Conservation (phyloP, 164 flowering plant genomes). For the Taxillus chinensis region DNA sequence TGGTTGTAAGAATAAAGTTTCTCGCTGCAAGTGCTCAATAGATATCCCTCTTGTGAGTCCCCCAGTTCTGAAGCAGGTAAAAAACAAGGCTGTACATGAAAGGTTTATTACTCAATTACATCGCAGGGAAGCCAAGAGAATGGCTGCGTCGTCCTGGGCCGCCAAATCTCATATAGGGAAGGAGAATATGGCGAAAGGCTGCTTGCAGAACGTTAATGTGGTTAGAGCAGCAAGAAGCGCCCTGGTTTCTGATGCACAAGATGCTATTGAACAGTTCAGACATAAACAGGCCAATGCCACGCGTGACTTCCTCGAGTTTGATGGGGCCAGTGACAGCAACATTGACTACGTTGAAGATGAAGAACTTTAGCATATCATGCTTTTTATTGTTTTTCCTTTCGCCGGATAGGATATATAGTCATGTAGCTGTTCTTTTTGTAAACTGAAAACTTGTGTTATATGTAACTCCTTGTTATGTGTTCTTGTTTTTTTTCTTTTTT, state of each 20-base stretch:
- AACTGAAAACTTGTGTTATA: too few species aligned
- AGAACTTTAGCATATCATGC: neutral
- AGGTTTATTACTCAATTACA: constrained; percentile 75
- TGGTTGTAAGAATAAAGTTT: constrained; percentile 24
- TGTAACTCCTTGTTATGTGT: too few species aligned
- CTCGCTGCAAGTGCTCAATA: constrained; percentile 24
- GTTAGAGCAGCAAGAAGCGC: constrained; percentile 47
- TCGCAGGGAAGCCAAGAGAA: constrained; percentile 61
- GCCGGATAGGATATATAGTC: too few species aligned
- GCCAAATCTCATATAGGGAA: constrained; percentile 12
- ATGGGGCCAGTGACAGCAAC: constrained; percentile 15
- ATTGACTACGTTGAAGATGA: constrained; percentile 19
- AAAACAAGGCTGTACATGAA: constrained; percentile 72
- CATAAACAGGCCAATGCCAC: constrained; percentile 19
- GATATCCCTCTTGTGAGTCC: constrained; percentile 44
- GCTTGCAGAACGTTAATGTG: constrained; percentile 15
- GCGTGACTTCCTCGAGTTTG: constrained; percentile 21
- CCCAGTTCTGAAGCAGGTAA: constrained; percentile 67
- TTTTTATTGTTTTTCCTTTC: too few species aligned
- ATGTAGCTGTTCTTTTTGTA: too few species aligned
- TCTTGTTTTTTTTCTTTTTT: too few species aligned
- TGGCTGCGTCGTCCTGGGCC: constrained; percentile 18
- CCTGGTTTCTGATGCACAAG: constrained; percentile 40
- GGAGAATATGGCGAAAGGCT: constrained; percentile 11
- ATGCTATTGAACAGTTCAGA: constrained; percentile 39